Conservation (phyloP, 208 protist genomes). For the Trypanosoma cruzi region DNA sequence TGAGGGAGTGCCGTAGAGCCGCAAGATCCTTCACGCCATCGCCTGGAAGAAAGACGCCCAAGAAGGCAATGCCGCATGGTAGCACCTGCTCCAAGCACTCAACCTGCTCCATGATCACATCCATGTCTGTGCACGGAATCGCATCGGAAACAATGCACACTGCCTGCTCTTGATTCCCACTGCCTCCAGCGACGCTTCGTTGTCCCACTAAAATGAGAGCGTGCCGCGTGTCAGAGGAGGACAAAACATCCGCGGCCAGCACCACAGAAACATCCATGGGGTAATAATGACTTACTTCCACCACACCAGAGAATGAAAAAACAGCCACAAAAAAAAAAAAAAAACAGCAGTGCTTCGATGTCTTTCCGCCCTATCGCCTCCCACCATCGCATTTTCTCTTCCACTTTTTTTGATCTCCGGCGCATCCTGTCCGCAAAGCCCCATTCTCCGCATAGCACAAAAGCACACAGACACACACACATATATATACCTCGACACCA, state of each 20-base stretch:
- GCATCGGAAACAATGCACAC: conserved; percentile 36
- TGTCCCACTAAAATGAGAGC: conserved; percentile 26
- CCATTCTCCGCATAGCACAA: neutral
- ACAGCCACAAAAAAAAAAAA: conserved; percentile 4
- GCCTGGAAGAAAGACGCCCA: conserved; percentile 36
- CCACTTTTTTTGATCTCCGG: neutral
- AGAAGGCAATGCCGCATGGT: conserved; percentile 55
- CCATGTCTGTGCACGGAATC: conserved; percentile 42
- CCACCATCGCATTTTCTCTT: neutral
- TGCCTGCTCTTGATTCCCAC: neutral
- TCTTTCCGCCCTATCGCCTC: neutral
- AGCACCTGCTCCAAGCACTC: conserved; percentile 74
- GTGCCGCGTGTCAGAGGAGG: neutral
- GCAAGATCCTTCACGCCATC: neutral
- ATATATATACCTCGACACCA: too few species aligned
- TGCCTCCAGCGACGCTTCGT: conserved; percentile 1
- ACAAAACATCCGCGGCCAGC: conserved; percentile 4
- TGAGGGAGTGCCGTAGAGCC: conserved; percentile 2
- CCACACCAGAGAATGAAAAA: neutral
- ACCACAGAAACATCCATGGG: conserved; percentile 28
- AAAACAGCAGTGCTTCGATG: neutral
- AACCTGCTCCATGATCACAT: conserved; percentile 64
- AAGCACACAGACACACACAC: neutral
- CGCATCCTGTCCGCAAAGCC: neutral
- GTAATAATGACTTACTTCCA: neutral